Conservation (phyloP, 257 asterid genomes). For the Verbascum thapsus region DNA sequence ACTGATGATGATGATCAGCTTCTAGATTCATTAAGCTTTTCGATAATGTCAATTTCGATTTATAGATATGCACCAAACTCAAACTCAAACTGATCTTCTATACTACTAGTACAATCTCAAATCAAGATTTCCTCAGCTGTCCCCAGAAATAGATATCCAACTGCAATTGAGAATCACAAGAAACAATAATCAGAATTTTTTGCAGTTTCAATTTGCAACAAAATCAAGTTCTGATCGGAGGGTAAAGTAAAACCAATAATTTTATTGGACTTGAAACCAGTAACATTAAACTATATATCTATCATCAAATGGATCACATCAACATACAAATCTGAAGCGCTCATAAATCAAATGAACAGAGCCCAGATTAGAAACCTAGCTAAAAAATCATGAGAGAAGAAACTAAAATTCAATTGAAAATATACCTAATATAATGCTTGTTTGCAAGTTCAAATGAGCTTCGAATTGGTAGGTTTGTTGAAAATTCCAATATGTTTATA, state of each 20-base stretch:
- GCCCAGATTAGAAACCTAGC: slow-evolving; percentile 18
- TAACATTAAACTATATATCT: too few species aligned
- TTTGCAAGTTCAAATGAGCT: too few species aligned
- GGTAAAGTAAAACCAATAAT: background rate
- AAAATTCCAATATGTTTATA: too few species aligned
- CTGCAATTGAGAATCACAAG: too few species aligned
- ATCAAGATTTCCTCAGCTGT: slow-evolving; percentile 13
- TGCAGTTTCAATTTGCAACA: background rate
- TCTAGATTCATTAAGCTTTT: background rate
- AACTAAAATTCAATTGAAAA: background rate
- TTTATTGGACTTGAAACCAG: too few species aligned
- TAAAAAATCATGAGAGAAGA: background rate
- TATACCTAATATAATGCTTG: slow-evolving; percentile 15
- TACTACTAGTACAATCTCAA: background rate
- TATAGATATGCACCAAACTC: slow-evolving; percentile 23
- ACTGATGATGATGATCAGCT: slow-evolving; percentile 28
- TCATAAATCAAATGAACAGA: background rate
- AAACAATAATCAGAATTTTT: too few species aligned
- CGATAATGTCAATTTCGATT: slow-evolving; percentile 26
- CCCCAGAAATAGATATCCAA: slow-evolving; percentile 11
- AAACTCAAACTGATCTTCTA: background rate
- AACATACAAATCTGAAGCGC: background rate
- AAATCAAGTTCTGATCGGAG: slow-evolving; percentile 5
- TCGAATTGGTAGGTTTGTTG: too few species aligned
- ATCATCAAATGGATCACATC: background rate